Percentiles rank a stretch among this genome's conserved stretches.
Conservation (phyloP, 2,329 filamentous ascomycete species). For the Stagonosporopsis vannaccii region DNA sequence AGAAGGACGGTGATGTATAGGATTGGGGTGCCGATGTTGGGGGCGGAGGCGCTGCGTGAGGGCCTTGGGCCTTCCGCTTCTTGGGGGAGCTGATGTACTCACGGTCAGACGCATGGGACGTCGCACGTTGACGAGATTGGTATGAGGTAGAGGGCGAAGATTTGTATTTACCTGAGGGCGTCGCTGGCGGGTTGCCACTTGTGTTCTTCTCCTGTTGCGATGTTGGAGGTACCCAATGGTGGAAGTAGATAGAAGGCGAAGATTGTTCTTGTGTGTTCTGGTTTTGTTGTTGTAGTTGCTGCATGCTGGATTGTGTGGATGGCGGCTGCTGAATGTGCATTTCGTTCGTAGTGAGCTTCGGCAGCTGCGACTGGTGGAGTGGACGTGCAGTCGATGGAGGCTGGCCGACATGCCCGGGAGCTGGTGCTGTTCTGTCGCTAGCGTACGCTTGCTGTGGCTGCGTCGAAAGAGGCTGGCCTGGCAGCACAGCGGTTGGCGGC, state of each 20-base stretch:
- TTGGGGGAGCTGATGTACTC: slow-evolving; percentile 79
- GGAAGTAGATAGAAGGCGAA: slow-evolving; percentile 84
- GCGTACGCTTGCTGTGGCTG: slow-evolving; percentile 47
- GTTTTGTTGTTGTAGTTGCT: slow-evolving; percentile 50
- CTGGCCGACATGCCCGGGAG: slow-evolving; percentile 37
- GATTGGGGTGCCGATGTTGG: slow-evolving; percentile 58
- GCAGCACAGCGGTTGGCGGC: slow-evolving; percentile 44
- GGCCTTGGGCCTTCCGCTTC: slow-evolving; percentile 77
- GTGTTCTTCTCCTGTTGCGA: slow-evolving; percentile 64
- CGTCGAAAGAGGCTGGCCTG: slow-evolving; percentile 48
- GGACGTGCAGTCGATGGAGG: slow-evolving; percentile 55
- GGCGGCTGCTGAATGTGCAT: slow-evolving; percentile 59
- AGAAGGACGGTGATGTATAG: slow-evolving; percentile 59
- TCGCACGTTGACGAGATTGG: slow-evolving; percentile 58
- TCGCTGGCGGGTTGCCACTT: slow-evolving; percentile 71
- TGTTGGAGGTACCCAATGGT: slow-evolving; percentile 88
- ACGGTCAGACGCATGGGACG: slow-evolving; percentile 58
- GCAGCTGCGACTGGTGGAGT: slow-evolving; percentile 56
- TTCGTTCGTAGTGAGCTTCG: slow-evolving; percentile 61
- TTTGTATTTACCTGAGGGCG: slow-evolving; percentile 70
- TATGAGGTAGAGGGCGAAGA: slow-evolving; percentile 46
- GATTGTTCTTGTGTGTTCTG: slow-evolving; percentile 65
- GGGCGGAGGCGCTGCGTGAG: slow-evolving; percentile 59
- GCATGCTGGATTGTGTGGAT: slow-evolving; percentile 47
- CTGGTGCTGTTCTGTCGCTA: slow-evolving; percentile 41